phyloP scores from a whole-genome alignment of 176 grass and related monocot species.

The Typha latifolia region DNA sequence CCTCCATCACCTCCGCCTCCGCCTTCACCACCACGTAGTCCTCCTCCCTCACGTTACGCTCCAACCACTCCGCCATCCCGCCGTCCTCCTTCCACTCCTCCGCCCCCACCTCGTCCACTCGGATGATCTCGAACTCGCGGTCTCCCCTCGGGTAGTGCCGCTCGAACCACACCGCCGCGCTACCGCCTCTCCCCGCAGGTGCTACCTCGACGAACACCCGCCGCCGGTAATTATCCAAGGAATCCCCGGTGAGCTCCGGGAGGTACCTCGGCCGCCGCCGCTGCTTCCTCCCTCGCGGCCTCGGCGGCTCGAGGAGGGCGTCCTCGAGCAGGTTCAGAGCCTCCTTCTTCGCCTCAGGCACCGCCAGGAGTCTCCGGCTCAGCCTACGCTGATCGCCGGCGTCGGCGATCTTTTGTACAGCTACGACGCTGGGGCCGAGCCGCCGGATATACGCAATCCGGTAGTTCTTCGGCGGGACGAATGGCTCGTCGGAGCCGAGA shows the following conservation, averaged over 20 bases:
- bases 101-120: constrained; percentile 16
- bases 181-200: neutral
- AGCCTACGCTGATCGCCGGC: neutral
- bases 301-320: constrained; percentile 47
- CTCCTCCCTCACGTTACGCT: constrained; percentile 37
- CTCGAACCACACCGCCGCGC: constrained; percentile 39
- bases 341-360: constrained; percentile 25
- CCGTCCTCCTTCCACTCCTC: neutral
- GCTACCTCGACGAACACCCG: constrained; percentile 43
- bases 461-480: constrained; percentile 32
- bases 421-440: constrained; percentile 13
- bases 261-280: constrained; percentile 25
- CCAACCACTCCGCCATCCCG: constrained; percentile 44
- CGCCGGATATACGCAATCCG: constrained; percentile 15
- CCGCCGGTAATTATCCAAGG: constrained; percentile 27
- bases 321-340: constrained; percentile 37
- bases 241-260: constrained; percentile 32
- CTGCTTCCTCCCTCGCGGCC: neutral
- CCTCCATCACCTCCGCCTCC: constrained; percentile 30
- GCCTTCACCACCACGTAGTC: constrained; percentile 64
- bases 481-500: neutral
- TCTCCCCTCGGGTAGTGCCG: constrained; percentile 38
- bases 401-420: constrained; percentile 14
- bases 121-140: constrained; percentile 37
- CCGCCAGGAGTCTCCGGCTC: constrained; percentile 23